phyloP scores from a whole-genome alignment of 768 basidiomycete species.

The Russula dissimulans region DNA sequence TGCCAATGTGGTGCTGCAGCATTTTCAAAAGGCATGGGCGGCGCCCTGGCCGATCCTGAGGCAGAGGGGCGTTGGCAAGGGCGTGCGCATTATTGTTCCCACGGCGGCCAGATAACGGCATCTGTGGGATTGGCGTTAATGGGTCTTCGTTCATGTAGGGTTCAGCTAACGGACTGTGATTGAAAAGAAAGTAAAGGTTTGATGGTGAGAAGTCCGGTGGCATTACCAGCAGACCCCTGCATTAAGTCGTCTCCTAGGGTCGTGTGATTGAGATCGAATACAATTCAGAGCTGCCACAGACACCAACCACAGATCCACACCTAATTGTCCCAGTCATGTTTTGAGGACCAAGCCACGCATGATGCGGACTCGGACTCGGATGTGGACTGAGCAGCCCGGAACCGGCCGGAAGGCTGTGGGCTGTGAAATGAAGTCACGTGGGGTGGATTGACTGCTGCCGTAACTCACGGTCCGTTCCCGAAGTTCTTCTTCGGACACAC shows the following conservation, averaged over 20 bases:
- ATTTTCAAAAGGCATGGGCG: conserved; percentile 12
- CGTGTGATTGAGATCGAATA: background rate
- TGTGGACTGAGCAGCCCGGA: too few relatives aligned
- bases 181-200: conserved; percentile 5
- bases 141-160: background rate
- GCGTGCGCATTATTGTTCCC: background rate
- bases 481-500: too few relatives aligned
- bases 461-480: too few relatives aligned
- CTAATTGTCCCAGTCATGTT: too few relatives aligned
- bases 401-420: too few relatives aligned
- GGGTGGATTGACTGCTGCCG: background rate
- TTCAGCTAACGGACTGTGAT: background rate
- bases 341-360: too few relatives aligned
- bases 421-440: background rate
- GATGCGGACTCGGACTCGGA: too few relatives aligned
- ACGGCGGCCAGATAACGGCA: background rate
- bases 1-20: background rate
- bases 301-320: too few relatives aligned
- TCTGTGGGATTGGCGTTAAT: background rate
- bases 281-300: too few relatives aligned
- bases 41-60: background rate
- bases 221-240: background rate
- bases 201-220: background rate
- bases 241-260: background rate
- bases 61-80: conserved; percentile 7